These are phyloP conservation scores for Raphanus hybrid DNA, from an alignment of 441 rosid genomes.

Conservation along the genomic window DNA sequence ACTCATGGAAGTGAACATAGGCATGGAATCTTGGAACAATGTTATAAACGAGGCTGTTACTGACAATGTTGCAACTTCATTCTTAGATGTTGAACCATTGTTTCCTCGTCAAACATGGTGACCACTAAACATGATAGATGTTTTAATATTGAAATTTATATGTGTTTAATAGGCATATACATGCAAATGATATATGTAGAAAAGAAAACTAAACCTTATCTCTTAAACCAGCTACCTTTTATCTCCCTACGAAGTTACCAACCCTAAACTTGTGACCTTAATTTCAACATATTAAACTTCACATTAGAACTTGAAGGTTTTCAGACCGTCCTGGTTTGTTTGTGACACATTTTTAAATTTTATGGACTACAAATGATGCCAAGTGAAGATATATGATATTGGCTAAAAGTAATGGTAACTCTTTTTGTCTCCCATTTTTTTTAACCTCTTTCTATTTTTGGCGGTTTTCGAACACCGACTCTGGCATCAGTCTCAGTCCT, in stretches of 20 bases:
- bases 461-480: constrained; percentile 38
- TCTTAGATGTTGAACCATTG: constrained; percentile 19
- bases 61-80: background rate
- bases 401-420: background rate
- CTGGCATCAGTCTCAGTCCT: constrained; percentile 40
- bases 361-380: constrained; percentile 29
- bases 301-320: background rate
- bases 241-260: background rate
- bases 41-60: background rate
- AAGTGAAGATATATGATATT: background rate
- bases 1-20: background rate
- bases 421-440: background rate
- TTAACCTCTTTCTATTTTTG: constrained; percentile 40
- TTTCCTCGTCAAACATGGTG: constrained; percentile 34
- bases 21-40: constrained; percentile 7
- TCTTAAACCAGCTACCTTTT: background rate
- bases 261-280: background rate
- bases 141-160: background rate
- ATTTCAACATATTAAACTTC: too few relatives aligned
- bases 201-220: background rate
- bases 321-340: background rate
- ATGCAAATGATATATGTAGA: background rate
- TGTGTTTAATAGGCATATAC: background rate
- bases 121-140: background rate
- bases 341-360: background rate